Evolutionary conservation across 176 grass and related monocot species (phyloP), one percentile per base, ranked within the genome.

Genomic region (Cenchrus fungigraminus): DNA sequence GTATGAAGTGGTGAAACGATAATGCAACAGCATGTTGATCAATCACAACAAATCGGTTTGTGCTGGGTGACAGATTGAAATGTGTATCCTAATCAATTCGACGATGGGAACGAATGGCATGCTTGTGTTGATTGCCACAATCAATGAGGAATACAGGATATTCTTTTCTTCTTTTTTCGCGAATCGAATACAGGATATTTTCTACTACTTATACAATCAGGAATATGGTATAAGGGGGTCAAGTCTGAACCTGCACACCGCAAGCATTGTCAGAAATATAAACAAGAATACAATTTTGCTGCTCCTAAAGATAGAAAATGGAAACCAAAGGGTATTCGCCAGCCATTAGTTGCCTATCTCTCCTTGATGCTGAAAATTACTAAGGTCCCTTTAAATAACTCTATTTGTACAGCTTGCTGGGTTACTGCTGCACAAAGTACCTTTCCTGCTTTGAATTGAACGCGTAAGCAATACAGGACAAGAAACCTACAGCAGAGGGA

Each of bases 401-500:
- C 25, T 25, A 6, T 47, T 29, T 19, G 59, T 80, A 58, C 51
- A 80, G 69, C 42, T 89, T 85, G 67, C 20, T 66, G 9, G 45
- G 51, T 9, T 69, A 71, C 42, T 78, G 42, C 22, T 76, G 5
- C 28, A 85, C 20, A 76, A 89, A 17, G 8, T 60, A 32, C 13
- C 58, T 61, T 84, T 74, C 46, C 71, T 17, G 5, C 25, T 62
- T 47, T 86, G 10, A 86, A 79, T 12, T 79, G 65, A 69, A 68
- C 7, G 10, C 14, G 4, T 51, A 43, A 44, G 29, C 77, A 70
- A 47, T 43, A 50, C 56, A 17, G 71, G 22, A 8, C 67, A 52
- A 52, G 79, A 87, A 82, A 43, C 47, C 44, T 25, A 3, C 17
- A 47, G 40, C 57, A 1, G 31, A 44, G 51, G 9, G 29, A 44